A percentile compares a stretch with the other conserved stretches of the same genome.
phyloP scores from a whole-genome alignment of 2,329 filamentous ascomycete species.

The Xylariales sp. region DNA sequence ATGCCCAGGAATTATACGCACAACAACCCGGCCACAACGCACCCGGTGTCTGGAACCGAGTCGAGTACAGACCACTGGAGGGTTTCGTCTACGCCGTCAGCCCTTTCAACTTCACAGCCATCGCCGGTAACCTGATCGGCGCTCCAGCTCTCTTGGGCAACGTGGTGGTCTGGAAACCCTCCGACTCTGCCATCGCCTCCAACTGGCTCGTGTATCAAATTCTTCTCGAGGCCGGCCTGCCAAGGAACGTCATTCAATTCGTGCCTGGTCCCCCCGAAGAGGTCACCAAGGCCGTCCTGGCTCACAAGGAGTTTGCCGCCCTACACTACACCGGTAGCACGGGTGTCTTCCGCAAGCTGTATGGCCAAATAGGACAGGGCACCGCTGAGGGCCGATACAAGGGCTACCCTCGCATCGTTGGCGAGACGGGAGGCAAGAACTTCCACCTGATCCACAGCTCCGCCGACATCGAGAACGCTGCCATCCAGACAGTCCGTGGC shows the following conservation, averaged over 20 bases:
- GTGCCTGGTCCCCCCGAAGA: slow-evolving; percentile 82
- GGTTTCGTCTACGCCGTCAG: slow-evolving; percentile 93
- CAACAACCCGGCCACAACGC: slow-evolving; percentile 83
- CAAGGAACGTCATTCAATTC: slow-evolving; percentile 87
- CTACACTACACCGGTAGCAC: slow-evolving; percentile 95
- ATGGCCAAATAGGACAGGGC: slow-evolving; percentile 77
- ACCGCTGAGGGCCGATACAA: slow-evolving; percentile 78
- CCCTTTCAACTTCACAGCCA: slow-evolving; percentile 97
- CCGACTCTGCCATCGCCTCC: slow-evolving; percentile 78
- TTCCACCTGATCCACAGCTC: slow-evolving; percentile 78
- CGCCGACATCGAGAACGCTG: slow-evolving; percentile 75
- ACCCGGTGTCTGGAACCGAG: slow-evolving; percentile 82
- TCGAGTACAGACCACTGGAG: slow-evolving; percentile 85
- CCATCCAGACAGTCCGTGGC: slow-evolving; percentile 75
- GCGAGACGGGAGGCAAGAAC: slow-evolving; percentile 91
- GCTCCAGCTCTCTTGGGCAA: slow-evolving; percentile 88
- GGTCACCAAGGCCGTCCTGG: slow-evolving; percentile 72
- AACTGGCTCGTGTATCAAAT: slow-evolving; percentile 91
- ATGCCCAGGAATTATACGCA: slow-evolving; percentile 84
- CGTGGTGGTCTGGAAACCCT: slow-evolving; percentile 97
- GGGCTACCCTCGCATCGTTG: slow-evolving; percentile 83
- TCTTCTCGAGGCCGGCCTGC: slow-evolving; percentile 84
- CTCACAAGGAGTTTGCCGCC: slow-evolving; percentile 77
- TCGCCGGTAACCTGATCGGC: slow-evolving; percentile 79
- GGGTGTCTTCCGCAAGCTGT: slow-evolving; percentile 81